These are phyloP conservation scores for Hura crepitans DNA, from an alignment of 441 rosid species.

Conservation along the genomic window DNA sequence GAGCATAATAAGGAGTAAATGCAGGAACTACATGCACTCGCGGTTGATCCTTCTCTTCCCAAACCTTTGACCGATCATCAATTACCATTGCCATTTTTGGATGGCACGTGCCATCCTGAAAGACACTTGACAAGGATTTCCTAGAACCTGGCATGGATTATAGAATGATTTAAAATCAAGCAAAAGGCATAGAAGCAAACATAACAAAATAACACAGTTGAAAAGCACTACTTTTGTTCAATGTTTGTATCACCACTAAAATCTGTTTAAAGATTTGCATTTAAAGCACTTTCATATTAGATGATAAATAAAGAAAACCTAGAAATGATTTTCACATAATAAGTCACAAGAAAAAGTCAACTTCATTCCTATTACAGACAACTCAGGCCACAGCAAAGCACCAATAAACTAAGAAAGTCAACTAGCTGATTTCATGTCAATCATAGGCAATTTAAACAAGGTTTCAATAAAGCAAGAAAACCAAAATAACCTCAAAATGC, in stretches of 20 bases:
- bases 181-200: conserved; percentile 1
- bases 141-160: conserved; percentile 53
- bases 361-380: conserved; percentile 9
- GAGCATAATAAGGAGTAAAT: conserved; percentile 90
- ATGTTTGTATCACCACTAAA: background rate
- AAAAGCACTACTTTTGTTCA: background rate
- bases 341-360: background rate
- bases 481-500: conserved; percentile 7
- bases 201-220: background rate
- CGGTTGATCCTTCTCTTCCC: conserved; percentile 99
- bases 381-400: conserved; percentile 6
- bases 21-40: conserved; percentile 96
- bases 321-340: background rate
- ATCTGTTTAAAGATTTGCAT: background rate
- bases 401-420: conserved; percentile 12
- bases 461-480: conserved; percentile 7
- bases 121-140: conserved; percentile 82
- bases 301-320: background rate
- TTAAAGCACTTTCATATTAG: background rate
- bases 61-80: conserved; percentile 94
- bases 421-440: conserved; percentile 3
- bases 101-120: conserved; percentile 82
- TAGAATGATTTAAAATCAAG: conserved; percentile 11
- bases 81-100: conserved; percentile 99
- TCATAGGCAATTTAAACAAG: conserved; percentile 12